These are phyloP conservation scores for Rosa lucieae DNA, from an alignment of 306 rosid genomes.

Conservation along the genomic window DNA sequence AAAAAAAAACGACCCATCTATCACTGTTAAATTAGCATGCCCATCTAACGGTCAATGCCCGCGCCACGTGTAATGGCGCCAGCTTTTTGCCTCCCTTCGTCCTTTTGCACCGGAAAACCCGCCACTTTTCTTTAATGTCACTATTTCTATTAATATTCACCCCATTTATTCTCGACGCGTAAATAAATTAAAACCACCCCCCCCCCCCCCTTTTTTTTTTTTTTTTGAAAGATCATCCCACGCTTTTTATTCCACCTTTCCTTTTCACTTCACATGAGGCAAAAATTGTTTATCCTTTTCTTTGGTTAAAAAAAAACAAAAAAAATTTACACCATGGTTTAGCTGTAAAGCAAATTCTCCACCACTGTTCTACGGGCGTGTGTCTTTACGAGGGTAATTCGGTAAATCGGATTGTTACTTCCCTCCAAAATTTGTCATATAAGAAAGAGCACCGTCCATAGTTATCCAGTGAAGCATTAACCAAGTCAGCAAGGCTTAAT, in stretches of 20 bases:
- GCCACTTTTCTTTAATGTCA: conserved; percentile 69
- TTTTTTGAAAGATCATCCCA: not conserved
- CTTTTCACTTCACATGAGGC: conserved; percentile 16
- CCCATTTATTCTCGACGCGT: conserved; percentile 1
- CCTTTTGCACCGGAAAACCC: conserved; percentile 88
- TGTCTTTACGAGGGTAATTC: conserved; percentile 8
- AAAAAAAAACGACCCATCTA: conserved; percentile 12
- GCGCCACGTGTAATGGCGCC: conserved; percentile 44
- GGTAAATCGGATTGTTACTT: not conserved
- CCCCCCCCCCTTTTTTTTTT: not conserved
- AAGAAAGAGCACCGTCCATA: not conserved
- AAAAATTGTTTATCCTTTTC: not conserved
- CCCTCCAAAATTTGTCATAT: not conserved
- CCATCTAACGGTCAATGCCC: conserved; percentile 6
- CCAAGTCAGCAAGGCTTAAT: not conserved
- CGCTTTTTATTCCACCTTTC: not conserved
- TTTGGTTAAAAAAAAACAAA: not conserved
- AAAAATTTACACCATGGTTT: not conserved
- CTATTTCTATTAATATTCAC: conserved; percentile 7
- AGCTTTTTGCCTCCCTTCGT: conserved; percentile 44
- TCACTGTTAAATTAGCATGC: conserved; percentile 21
- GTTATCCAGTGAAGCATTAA: not conserved
- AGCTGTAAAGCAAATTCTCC: conserved; percentile 32
- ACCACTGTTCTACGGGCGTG: conserved; percentile 7
- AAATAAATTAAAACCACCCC: not conserved